Conservation (phyloP, 2,329 filamentous ascomycete species). For the Zasmidium citrigriseum region DNA sequence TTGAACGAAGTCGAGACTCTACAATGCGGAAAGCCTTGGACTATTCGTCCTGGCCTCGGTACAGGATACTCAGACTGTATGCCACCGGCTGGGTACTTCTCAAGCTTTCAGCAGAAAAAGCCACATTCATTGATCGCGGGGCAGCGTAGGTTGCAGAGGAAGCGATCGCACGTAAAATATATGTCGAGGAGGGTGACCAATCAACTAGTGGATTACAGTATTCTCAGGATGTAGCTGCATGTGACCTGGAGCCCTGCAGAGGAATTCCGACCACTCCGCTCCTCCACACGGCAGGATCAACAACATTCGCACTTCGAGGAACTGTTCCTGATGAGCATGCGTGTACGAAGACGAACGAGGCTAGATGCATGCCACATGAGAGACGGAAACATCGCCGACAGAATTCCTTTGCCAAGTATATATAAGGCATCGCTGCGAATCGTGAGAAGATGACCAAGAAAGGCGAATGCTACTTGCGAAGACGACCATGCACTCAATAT, state of each 20-base stretch:
- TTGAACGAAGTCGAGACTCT: not conserved
- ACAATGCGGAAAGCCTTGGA: not conserved
- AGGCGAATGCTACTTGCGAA: not conserved
- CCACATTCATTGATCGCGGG: no score
- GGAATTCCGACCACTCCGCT: not conserved
- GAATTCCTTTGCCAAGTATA: not conserved
- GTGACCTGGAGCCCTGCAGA: not conserved
- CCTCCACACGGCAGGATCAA: not conserved
- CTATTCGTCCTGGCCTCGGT: not conserved
- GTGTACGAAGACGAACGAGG: not conserved
- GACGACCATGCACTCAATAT: not conserved
- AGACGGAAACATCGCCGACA: not conserved
- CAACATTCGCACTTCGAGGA: not conserved
- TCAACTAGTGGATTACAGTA: not conserved
- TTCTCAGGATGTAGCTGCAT: not conserved
- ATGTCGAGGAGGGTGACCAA: not conserved
- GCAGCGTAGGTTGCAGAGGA: not conserved
- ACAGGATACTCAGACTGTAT: not conserved
- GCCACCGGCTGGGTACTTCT: not conserved
- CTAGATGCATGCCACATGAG: not conserved
- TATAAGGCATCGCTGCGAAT: not conserved
- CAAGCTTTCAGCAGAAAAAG: no score
- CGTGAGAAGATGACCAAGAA: not conserved
- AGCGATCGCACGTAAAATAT: not conserved
- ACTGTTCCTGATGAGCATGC: not conserved